phyloP scores from a whole-genome alignment of 257 asterid genomes.

The Solanum sparsipilum region DNA sequence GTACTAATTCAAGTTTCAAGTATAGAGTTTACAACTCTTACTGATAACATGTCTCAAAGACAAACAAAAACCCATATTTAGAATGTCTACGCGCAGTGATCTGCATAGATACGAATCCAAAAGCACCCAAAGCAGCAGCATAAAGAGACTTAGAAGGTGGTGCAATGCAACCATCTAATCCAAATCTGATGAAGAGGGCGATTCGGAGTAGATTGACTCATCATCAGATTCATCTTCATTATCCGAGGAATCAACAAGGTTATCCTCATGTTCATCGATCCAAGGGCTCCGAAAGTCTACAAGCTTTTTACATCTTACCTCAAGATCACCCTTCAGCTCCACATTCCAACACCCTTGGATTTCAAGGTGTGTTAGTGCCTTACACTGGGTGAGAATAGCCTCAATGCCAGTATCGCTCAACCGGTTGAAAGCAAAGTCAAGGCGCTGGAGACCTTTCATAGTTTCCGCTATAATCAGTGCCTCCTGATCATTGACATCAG shows the following conservation, averaged over 20 bases:
- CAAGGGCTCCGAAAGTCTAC: background rate
- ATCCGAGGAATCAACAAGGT: background rate
- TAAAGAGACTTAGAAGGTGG: background rate
- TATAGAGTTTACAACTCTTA: background rate
- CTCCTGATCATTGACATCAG: background rate
- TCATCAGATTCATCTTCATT: background rate
- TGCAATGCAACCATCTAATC: background rate
- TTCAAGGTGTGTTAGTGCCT: background rate
- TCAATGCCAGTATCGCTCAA: background rate
- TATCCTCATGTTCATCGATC: background rate
- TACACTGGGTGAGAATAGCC: conserved; percentile 5
- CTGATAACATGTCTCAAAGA: background rate
- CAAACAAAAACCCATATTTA: background rate
- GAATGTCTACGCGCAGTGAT: background rate
- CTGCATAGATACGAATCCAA: background rate
- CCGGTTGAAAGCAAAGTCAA: background rate
- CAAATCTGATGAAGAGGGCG: background rate
- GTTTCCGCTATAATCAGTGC: conserved; percentile 2
- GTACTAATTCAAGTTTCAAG: background rate
- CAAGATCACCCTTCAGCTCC: conserved; percentile 6
- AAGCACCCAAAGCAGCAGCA: background rate
- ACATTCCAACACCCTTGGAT: conserved; percentile 6
- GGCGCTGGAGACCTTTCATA: conserved; percentile 7
- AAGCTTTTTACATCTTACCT: conserved; percentile 2
- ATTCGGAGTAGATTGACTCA: background rate